A percentile compares a stretch with the other conserved stretches of the same genome.
Evolutionary conservation across 2,329 filamentous ascomycete genomes (phyloP).

Genomic region (Aspergillus ochraceus): DNA sequence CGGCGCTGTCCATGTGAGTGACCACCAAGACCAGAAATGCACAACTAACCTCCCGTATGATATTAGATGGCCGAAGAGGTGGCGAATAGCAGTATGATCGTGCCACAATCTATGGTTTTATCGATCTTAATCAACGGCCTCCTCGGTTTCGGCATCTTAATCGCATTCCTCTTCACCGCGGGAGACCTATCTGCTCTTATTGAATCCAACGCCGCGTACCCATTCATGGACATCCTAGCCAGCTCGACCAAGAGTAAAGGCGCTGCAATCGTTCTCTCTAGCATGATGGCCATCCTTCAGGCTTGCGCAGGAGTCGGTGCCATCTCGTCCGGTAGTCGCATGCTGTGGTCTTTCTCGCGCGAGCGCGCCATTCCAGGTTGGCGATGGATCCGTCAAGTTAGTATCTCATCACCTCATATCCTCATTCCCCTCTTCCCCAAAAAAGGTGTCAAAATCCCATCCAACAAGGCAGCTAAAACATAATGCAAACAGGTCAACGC

Average conservation of each 20-base stretch:
- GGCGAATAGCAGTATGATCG: conserved; percentile 33
- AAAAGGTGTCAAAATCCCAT: too few relatives aligned
- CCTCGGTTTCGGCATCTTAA: conserved; percentile 37
- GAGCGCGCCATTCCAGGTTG: conserved; percentile 37
- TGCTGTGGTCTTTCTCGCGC: conserved; percentile 39
- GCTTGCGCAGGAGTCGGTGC: conserved; percentile 32
- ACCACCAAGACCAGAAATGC: not conserved
- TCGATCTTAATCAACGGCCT: conserved; percentile 36
- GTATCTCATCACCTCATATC: not conserved
- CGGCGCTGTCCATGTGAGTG: conserved; percentile 26
- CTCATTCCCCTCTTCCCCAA: too few relatives aligned
- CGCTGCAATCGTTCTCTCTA: conserved; percentile 27
- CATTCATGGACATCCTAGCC: conserved; percentile 48
- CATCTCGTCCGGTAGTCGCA: conserved; percentile 34
- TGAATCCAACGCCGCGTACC: conserved; percentile 33
- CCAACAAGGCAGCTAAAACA: not conserved
- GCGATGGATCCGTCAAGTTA: conserved; percentile 26
- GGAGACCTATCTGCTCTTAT: conserved; percentile 34
- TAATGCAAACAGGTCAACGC: not conserved
- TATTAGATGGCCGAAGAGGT: conserved; percentile 42
- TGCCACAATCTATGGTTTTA: conserved; percentile 39
- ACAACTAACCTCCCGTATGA: not conserved
- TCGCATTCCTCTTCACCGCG: conserved; percentile 37
- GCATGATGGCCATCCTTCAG: conserved; percentile 32
- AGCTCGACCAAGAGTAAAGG: conserved; percentile 39